Evolutionary conservation across 1,139 yeast genomes (phyloP), one percentile per base, ranked within the genome.

Genomic region (Wickerhamomyces sp.): DNA sequence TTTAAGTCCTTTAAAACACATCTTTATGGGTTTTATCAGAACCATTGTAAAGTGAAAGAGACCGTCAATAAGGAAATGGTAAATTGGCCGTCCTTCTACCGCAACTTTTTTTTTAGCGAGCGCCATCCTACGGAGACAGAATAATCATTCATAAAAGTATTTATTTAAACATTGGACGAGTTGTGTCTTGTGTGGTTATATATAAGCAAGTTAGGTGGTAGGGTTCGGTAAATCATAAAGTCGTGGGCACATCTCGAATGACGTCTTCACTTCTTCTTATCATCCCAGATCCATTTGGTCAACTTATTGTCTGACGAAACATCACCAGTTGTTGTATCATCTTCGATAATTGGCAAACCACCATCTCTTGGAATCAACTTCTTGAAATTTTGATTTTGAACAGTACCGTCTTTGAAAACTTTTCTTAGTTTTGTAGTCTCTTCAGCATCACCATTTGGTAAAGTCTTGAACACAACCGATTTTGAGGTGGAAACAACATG

Each of bases 331-430:
- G 32, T 26, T 7, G 31, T 14, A 12, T 36, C 11, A 6, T 39
- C 35, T 30, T 59, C 61, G 14, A 51, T 41, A n/a, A 44, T 42
- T 5, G 64, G 57, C 16, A 50, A 41, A n/a, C 54, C 38, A 2
- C 64, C 64, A 37, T 61, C 61, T 9, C 36, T 37, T n/a, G 66
- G 65, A 12, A 44, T 45, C 9, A 72, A 61, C 45, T 69, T 74
- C 37, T 47, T 58, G 24, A 52, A 47, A 11, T 57, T 53, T 33
- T 56, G 57, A 17, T 56, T 48, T 39, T 62, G 61, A 21, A 75
- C 71, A 5, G 83, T 70, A 7, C 95, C 95, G 54, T 87, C 94
- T 26, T 62, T 68, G 52, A 64, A 86, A 47, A 67, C 70, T 44
- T 79, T 75, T 44, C 68, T 68, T 17, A 61, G 58, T 43, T 75